phyloP scores from a whole-genome alignment of 768 basidiomycete genomes.

The Leucocoprinus birnbaumii region DNA sequence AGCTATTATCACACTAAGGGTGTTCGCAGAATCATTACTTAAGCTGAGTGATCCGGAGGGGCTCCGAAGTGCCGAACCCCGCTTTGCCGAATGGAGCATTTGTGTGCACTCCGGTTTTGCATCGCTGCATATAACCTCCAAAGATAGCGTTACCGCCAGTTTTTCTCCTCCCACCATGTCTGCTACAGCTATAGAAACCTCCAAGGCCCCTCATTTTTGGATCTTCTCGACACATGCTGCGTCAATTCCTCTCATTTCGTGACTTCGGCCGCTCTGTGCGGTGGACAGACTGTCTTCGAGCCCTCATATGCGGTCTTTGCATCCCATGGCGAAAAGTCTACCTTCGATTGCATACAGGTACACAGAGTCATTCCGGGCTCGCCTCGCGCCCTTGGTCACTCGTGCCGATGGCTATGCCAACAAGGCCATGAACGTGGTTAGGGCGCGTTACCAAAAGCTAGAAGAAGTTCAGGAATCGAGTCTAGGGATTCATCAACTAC shows the following conservation, averaged over 20 bases:
- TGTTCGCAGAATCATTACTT: too few relatives aligned
- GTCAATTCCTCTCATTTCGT: conserved; percentile 73
- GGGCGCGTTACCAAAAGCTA: conserved; percentile 71
- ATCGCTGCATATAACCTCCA: neutral
- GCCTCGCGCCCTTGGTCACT: conserved; percentile 62
- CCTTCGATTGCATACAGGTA: conserved; percentile 57
- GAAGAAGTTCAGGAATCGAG: conserved; percentile 66
- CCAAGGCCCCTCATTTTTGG: conserved; percentile 44
- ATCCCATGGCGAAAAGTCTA: conserved; percentile 60
- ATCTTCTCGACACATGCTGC: conserved; percentile 61
- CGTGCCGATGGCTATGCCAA: conserved; percentile 67
- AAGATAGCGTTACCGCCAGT: neutral
- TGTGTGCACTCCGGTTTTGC: too few relatives aligned
- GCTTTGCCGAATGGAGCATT: too few relatives aligned
- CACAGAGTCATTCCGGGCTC: conserved; percentile 63
- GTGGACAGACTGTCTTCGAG: conserved; percentile 62
- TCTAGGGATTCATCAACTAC: conserved; percentile 43
- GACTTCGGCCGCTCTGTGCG: conserved; percentile 54
- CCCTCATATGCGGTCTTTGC: conserved; percentile 60
- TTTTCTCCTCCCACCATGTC: conserved; percentile 20
- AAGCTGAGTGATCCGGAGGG: too few relatives aligned
- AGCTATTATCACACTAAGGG: too few relatives aligned
- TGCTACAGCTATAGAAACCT: conserved; percentile 22
- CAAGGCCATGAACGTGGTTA: conserved; percentile 71
- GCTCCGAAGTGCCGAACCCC: too few relatives aligned